Evolutionary conservation across 768 basidiomycete genomes (phyloP), one percentile per base, ranked within the genome.

Genomic region (Tulasnella sp.): DNA sequence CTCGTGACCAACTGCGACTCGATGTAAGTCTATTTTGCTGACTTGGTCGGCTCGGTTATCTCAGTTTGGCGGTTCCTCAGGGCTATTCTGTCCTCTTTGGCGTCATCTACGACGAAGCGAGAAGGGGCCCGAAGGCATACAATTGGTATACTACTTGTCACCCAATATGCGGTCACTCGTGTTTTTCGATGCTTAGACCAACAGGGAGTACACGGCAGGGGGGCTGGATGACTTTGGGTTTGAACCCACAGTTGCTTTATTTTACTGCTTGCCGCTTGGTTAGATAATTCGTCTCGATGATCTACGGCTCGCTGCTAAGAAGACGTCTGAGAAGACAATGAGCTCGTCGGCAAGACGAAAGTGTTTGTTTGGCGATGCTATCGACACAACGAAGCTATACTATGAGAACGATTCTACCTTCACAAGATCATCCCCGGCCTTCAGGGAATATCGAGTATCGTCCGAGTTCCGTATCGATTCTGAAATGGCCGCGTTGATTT

Each of bases 61-160:
- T 45, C 0, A 49, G 8, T n/a, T n/a, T 49, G 6, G 19, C 22
- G 22, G 49, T 3, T 6, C 1, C 22, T 22, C n/a, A 70, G 37
- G 69, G 40, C n/a, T 70, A 70, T 12, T 38, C 37, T 39, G 69
- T 70, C 5, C 69, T 70, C 29, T 70, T 70, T 70, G 69, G 69
- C 0, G 15, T 70, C 15, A 70, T 70, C 1, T 70, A 70, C 19
- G 69, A 37, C 22, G 22, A 9, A 31, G 36, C 17, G 5, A 38
- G 40, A 38, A 42, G 40, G 22, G 69, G 69, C n/a, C 19, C 37
- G 19, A 38, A 39, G n/a, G 69, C 69, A 36, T 70, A 70, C 69
- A 70, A 70, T 39, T 70, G 69, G 69, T 38, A n/a, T n/a, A n/a
- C n/a, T n/a, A 38, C 37, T 36, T 70, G 36, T 70, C 69, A 5